Evolutionary conservation across 2,329 filamentous ascomycete species (phyloP).

Genomic region (Microascus cirrosus): DNA sequence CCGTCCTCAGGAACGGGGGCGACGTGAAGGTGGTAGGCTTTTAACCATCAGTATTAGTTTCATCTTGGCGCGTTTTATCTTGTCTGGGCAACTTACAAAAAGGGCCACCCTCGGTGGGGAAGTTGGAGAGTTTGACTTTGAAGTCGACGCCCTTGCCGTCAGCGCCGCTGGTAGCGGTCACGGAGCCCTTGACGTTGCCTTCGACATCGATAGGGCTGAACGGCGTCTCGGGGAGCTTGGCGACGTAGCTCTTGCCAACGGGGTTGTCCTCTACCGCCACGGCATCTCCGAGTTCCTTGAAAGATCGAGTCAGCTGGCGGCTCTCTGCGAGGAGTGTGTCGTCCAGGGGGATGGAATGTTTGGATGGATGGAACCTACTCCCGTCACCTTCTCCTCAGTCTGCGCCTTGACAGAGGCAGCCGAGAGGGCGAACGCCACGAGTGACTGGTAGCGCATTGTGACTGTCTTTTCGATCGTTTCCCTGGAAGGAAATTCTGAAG

Average conservation of each 20-base stretch:
- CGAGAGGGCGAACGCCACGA: constrained; percentile 2
- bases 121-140: constrained; percentile 42
- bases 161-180: constrained; percentile 32
- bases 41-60: neutral
- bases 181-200: constrained; percentile 42
- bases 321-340: neutral
- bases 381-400: neutral
- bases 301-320: neutral
- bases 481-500: neutral
- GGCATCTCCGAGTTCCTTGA: constrained; percentile 34
- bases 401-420: neutral
- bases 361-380: neutral
- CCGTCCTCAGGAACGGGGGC: constrained; percentile 50
- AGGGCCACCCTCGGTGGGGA: constrained; percentile 45
- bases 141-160: constrained; percentile 45
- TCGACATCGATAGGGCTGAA: constrained; percentile 37
- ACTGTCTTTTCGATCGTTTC: neutral
- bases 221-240: constrained; percentile 38
- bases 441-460: constrained; percentile 2
- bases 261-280: constrained; percentile 44
- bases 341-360: neutral
- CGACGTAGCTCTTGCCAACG: constrained; percentile 38
- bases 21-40: constrained; percentile 65
- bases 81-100: constrained; percentile 33
- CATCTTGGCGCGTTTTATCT: neutral